phyloP scores from a whole-genome alignment of 768 basidiomycete genomes.

The Tylopilus subfusipes region DNA sequence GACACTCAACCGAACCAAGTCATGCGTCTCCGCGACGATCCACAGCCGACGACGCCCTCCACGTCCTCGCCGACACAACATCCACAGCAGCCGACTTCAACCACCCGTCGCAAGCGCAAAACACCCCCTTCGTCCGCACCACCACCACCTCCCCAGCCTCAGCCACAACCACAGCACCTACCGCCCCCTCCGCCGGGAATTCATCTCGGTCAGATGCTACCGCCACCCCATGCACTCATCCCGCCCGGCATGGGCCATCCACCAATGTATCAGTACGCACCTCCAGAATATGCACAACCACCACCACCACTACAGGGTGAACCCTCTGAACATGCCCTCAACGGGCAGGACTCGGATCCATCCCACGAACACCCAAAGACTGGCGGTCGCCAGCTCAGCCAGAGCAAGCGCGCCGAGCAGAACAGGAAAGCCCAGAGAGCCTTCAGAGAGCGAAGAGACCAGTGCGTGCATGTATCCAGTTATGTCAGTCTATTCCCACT shows the following conservation, averaged over 20 bases:
- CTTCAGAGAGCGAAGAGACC: conserved; percentile 85
- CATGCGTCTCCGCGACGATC: conserved; percentile 68
- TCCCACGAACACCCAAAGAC: conserved; percentile 6
- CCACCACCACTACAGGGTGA: conserved; percentile 25
- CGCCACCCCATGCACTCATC: conserved; percentile 53
- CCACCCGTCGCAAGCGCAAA: conserved; percentile 60
- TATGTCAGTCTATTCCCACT: neutral
- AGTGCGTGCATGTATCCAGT: conserved; percentile 45
- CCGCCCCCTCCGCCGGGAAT: conserved; percentile 33
- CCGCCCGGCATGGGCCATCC: conserved; percentile 34
- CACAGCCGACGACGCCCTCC: conserved; percentile 10
- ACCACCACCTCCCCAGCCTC: conserved; percentile 18
- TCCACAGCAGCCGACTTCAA: neutral
- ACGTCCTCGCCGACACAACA: conserved; percentile 15
- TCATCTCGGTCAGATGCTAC: conserved; percentile 51
- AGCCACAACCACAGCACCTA: conserved; percentile 33
- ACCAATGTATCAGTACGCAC: conserved; percentile 34
- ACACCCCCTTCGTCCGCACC: conserved; percentile 45
- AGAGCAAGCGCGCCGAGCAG: conserved; percentile 88
- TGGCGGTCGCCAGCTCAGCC: conserved; percentile 59
- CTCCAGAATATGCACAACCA: conserved; percentile 31
- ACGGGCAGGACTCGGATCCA: conserved; percentile 15
- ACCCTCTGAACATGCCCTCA: conserved; percentile 27
- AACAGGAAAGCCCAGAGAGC: conserved; percentile 93
- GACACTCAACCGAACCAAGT: conserved; percentile 23